phyloP scores from a whole-genome alignment of 73 alveolate genomes.

The Paramecium primaurelia region DNA sequence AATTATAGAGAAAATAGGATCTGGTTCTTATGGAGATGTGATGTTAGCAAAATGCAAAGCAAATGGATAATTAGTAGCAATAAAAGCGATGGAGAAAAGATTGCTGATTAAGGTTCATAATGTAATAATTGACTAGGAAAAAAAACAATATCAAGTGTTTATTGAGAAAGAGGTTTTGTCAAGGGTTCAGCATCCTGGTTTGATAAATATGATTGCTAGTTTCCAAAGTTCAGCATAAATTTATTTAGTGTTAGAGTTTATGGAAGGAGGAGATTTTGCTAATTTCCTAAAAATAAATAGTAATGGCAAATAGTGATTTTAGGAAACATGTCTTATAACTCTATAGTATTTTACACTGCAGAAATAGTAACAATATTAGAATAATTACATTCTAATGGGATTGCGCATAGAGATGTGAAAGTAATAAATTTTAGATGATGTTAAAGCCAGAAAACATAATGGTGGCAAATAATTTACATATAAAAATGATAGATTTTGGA shows the following conservation, averaged over 20 bases:
- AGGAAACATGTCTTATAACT: conserved; percentile 49
- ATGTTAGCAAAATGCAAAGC: background rate
- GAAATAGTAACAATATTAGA: conserved; percentile 65
- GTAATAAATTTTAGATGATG: background rate
- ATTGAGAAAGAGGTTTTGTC: conserved; percentile 51
- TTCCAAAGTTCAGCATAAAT: conserved; percentile 60
- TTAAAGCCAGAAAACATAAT: conserved; percentile 51
- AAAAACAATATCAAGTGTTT: conserved; percentile 39
- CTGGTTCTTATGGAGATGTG: conserved; percentile 23
- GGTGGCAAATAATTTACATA: conserved; percentile 42
- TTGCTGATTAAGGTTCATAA: background rate
- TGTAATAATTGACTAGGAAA: background rate
- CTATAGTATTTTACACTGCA: conserved; percentile 64
- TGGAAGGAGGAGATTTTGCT: conserved; percentile 74
- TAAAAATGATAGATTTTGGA: conserved; percentile 56
- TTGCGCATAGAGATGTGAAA: conserved; percentile 75
- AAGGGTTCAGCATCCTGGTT: conserved; percentile 61
- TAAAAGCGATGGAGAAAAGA: background rate
- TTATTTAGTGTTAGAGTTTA: conserved; percentile 63
- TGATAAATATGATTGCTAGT: conserved; percentile 56
- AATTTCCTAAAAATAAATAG: conserved; percentile 47
- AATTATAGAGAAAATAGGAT: background rate
- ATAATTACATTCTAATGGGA: conserved; percentile 65
- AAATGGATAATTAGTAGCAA: background rate
- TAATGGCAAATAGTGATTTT: background rate